Conservation (phyloP, 1,284 basidiomycete species). For the Stygiomarasmius scandens region DNA sequence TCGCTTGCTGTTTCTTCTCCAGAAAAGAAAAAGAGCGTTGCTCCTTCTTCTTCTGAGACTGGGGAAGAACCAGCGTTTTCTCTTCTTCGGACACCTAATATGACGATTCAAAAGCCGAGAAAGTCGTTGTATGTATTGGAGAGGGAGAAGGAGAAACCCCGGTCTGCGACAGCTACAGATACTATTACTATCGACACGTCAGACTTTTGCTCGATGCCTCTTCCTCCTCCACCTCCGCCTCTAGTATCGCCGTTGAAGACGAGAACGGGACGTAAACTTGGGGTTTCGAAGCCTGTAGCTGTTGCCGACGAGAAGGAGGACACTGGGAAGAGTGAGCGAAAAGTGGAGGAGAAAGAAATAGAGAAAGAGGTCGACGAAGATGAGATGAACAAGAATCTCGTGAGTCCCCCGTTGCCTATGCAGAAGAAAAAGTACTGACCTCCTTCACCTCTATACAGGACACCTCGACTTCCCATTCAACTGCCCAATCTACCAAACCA, state of each 20-base stretch:
- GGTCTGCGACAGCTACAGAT: background rate
- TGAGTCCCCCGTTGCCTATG: background rate
- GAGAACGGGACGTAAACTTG: constrained; percentile 1
- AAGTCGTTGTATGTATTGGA: background rate
- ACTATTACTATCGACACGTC: background rate
- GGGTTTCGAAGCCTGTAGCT: too few relatives aligned
- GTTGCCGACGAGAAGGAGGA: too few relatives aligned
- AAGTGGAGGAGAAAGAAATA: constrained; percentile 8
- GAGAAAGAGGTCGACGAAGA: constrained; percentile 10
- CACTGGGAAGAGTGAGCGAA: background rate
- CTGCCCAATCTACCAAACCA: background rate
- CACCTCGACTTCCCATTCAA: background rate
- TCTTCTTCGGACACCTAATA: constrained; percentile 9
- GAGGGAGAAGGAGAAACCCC: too few relatives aligned
- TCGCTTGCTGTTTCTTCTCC: constrained; percentile 26
- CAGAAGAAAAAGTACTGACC: background rate
- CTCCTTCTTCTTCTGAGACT: too few relatives aligned
- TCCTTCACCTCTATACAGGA: background rate
- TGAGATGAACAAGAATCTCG: background rate
- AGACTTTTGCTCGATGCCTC: too few relatives aligned
- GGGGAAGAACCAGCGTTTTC: constrained; percentile 7
- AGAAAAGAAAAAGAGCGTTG: constrained; percentile 11
- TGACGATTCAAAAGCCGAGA: background rate
- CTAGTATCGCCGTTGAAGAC: constrained; percentile 15
- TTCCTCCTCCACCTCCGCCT: constrained; percentile 4